These are phyloP conservation scores for Saccharomycopsis phalli DNA, from an alignment of 1,139 yeast species.

Conservation along the genomic window DNA sequence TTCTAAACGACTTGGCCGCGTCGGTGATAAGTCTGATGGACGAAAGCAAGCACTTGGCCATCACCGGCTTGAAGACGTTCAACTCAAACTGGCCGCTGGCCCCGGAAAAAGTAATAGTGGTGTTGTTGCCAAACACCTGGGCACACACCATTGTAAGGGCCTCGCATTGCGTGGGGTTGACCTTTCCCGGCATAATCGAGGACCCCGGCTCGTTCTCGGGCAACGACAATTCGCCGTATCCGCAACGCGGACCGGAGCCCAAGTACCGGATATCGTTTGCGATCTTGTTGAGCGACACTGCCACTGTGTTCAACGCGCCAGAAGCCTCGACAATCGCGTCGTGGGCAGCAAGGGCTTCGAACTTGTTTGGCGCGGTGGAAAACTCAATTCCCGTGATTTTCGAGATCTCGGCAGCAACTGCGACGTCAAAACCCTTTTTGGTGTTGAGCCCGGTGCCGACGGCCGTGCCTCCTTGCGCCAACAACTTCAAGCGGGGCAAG, in stretches of 20 bases:
- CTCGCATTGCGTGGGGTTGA: conserved; percentile 85
- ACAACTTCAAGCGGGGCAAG: conserved; percentile 56
- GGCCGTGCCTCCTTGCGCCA: conserved; percentile 90
- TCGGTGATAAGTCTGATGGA: conserved; percentile 71
- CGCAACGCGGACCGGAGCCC: conserved; percentile 88
- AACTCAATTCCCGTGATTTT: conserved; percentile 64
- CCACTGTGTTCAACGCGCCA: conserved; percentile 78
- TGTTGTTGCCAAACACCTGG: conserved; percentile 79
- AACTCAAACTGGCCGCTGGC: conserved; percentile 86
- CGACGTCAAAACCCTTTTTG: conserved; percentile 63
- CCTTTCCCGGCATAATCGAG: conserved; percentile 88
- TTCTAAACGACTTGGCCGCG: conserved; percentile 64
- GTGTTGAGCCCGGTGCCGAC: conserved; percentile 88
- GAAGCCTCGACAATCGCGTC: conserved; percentile 84
- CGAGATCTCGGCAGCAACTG: conserved; percentile 63
- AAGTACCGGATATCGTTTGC: conserved; percentile 84
- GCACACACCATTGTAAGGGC: conserved; percentile 85
- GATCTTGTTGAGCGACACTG: conserved; percentile 70
- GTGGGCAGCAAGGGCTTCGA: conserved; percentile 85
- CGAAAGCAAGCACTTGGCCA: conserved; percentile 66
- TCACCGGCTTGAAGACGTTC: conserved; percentile 81
- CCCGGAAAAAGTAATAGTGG: conserved; percentile 76
- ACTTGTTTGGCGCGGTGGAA: conserved; percentile 80
- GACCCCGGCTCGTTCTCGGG: conserved; percentile 91
- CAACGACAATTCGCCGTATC: conserved; percentile 73